Evolutionary conservation across 1,284 basidiomycete species (phyloP).

Genomic region (Peniophora sp.): DNA sequence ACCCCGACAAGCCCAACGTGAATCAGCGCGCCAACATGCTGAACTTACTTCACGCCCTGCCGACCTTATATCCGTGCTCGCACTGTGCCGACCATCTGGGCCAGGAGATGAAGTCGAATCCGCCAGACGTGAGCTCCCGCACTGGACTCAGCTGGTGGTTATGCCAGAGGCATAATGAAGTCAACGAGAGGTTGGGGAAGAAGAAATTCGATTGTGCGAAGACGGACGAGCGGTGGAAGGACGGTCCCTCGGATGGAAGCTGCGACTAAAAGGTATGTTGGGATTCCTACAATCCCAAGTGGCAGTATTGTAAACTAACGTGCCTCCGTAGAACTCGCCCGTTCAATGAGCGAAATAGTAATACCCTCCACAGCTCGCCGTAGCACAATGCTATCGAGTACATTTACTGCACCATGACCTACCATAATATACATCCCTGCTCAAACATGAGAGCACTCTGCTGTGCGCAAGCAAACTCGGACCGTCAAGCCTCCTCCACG

Average conservation of each 20-base stretch:
- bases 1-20: conserved; percentile 70
- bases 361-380: no score
- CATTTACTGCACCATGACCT: no score
- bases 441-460: no score
- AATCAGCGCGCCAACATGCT: conserved; percentile 77
- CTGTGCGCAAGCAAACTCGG: no score
- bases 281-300: background rate
- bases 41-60: conserved; percentile 67
- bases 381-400: no score
- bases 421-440: no score
- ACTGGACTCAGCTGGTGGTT: conserved; percentile 74
- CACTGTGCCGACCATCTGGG: conserved; percentile 80
- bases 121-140: conserved; percentile 71
- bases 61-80: conserved; percentile 80
- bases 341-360: no score
- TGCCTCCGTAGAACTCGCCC: no score
- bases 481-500: no score
- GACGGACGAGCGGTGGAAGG: conserved; percentile 83
- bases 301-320: no score
- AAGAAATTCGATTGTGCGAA: conserved; percentile 70
- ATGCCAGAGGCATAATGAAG: conserved; percentile 86
- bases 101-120: conserved; percentile 51
- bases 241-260: conserved; percentile 79
- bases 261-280: conserved; percentile 58
- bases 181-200: conserved; percentile 84